These are phyloP conservation scores for Fraxinus platypoda DNA, from an alignment of 305 asterid species.

Conservation along the genomic window DNA sequence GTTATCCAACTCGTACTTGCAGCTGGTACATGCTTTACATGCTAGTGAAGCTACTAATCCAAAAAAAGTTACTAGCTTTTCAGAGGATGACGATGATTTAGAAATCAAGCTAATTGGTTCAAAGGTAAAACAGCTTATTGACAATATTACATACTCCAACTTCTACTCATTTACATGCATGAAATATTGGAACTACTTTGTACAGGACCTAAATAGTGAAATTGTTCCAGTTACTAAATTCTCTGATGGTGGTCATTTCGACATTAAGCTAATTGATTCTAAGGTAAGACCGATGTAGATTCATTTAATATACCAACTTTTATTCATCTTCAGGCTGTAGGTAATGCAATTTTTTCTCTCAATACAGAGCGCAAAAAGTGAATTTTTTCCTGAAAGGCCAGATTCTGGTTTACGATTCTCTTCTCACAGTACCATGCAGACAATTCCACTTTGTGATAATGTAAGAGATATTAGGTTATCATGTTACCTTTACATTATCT, in stretches of 20 bases:
- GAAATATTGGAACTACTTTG: conserved; percentile 18
- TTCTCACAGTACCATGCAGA: conserved; percentile 31
- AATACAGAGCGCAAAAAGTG: conserved; percentile 35
- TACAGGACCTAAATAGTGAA: conserved; percentile 40
- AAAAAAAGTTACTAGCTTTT: conserved; percentile 44
- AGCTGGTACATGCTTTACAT: conserved; percentile 71
- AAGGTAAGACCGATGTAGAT: conserved; percentile 18
- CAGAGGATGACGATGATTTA: conserved; percentile 50
- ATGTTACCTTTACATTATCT: conserved; percentile 11
- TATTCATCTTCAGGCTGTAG: conserved; percentile 24
- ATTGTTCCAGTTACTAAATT: conserved; percentile 32
- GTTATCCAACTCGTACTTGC: conserved; percentile 44
- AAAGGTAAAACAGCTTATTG: conserved; percentile 39
- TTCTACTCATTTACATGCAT: conserved; percentile 18
- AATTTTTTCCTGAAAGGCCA: conserved; percentile 32
- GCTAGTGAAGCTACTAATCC: conserved; percentile 47
- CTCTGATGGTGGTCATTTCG: conserved; percentile 50
- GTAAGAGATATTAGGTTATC: conserved; percentile 32
- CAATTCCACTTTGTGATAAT: conserved; percentile 22
- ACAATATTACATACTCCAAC: conserved; percentile 4
- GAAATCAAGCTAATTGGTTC: conserved; percentile 49
- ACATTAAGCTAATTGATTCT: conserved; percentile 42
- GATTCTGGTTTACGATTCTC: conserved; percentile 36
- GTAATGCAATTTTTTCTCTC: conserved; percentile 17
- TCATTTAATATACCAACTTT: conserved; percentile 12